Evolutionary conservation across 2,329 filamentous ascomycete species (phyloP).

Genomic region (Stemphylium vesicarium): DNA sequence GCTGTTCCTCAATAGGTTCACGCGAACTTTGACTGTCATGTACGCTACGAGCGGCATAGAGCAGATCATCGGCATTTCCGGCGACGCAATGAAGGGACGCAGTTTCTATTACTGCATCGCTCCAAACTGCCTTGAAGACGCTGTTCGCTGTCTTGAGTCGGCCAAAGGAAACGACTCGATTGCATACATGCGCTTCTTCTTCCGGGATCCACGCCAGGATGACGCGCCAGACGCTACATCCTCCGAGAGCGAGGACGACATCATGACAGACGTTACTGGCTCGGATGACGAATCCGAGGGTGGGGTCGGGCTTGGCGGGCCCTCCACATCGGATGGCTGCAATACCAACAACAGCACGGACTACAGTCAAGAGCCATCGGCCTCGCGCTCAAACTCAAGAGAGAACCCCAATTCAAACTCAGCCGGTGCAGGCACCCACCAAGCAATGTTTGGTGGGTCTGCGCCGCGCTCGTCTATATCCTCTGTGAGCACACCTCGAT

Average conservation of each 20-base stretch:
- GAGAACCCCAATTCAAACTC: conserved; percentile 48
- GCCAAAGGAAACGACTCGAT: conserved; percentile 92
- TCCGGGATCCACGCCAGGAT: conserved; percentile 71
- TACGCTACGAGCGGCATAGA: conserved; percentile 80
- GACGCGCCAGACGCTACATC: conserved; percentile 41
- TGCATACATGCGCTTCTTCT: conserved; percentile 86
- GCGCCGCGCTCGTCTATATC: conserved; percentile 38
- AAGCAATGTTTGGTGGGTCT: conserved; percentile 34
- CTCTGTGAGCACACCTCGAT: conserved; percentile 31
- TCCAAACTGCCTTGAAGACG: conserved; percentile 76
- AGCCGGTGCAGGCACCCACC: conserved; percentile 42
- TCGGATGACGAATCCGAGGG: conserved; percentile 58
- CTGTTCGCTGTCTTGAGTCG: conserved; percentile 78
- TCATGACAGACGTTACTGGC: conserved; percentile 57
- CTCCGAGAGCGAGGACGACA: conserved; percentile 58
- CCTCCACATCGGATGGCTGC: conserved; percentile 23
- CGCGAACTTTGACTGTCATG: conserved; percentile 81
- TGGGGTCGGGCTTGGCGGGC: conserved; percentile 50
- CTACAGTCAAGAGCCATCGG: conserved; percentile 26
- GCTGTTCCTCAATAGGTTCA: conserved; percentile 85
- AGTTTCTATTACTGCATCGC: conserved; percentile 90
- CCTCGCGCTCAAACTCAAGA: conserved; percentile 54
- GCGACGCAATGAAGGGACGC: conserved; percentile 72
- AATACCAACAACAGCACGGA: conserved; percentile 21
- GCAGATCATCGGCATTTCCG: conserved; percentile 75